Evolutionary conservation across 805 yeast genomes (phyloP), one percentile per base, ranked within the genome.

Genomic region (Kodamaea restingae): DNA sequence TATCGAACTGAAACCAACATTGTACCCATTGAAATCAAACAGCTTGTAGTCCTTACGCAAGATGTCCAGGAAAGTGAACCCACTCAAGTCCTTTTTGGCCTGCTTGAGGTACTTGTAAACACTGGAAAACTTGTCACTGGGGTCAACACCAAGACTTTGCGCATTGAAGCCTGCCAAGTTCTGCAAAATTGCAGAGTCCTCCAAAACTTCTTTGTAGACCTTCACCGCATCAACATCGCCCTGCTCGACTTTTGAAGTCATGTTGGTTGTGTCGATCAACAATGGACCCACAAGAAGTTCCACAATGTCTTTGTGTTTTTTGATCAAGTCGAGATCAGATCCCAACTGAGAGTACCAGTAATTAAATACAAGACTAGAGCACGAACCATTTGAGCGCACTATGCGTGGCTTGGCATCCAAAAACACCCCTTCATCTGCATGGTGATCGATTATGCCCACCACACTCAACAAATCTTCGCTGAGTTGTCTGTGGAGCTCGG

Each of bases 41-140:
- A 78, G 78, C 55, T 91, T 91, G 61, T 85, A 91, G 56, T 91
- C 98, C 58, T 88, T 90, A 32, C 81, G 66, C 28, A 93, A 63
- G 5, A 93, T 59, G 37, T 88, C 95, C 4, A 49, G 49, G 4
- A 79, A 58, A 1, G 75, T 51, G 26, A 93, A 66, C 0, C 87
- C 88, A 2, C 58, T 55, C 26, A 90, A 64, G 51, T 86, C 76
- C 41, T 72, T 71, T 55, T 88, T 90, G 14, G 80, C 78, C 2
- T 50, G 45, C 46, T 68, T 68, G 40, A 67, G 49, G 25, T 39
- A 42, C 27, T 51, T 47, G 45, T 54, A 61, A 30, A 38, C 22
- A 17, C 27, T 31, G n/a, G 26, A 18, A 14, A 18, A 32, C 38
- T 49, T 51, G 6, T 32, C 35, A 0, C 47, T 41, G 5, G 18